These are phyloP conservation scores for Verticillium longisporum DNA, from an alignment of 2,329 filamentous ascomycete species.

Conservation along the genomic window DNA sequence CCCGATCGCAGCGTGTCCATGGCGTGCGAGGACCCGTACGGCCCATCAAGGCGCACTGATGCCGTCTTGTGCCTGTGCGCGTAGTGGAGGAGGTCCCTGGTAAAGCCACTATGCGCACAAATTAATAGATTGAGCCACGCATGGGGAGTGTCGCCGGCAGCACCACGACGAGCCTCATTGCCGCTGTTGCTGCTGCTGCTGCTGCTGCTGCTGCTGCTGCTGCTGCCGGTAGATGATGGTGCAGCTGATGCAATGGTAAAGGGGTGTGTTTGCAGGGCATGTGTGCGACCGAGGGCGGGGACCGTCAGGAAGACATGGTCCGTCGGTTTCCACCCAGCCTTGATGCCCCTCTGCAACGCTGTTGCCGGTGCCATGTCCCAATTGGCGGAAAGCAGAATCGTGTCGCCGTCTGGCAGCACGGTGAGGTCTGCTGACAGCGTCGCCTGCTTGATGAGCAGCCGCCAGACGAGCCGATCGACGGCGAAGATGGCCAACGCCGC, in stretches of 20 bases:
- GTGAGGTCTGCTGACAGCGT: slow-evolving; percentile 40
- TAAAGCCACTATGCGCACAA: slow-evolving; percentile 54
- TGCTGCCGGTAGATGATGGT: slow-evolving; percentile 19
- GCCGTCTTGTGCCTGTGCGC: slow-evolving; percentile 36
- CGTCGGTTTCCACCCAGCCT: slow-evolving; percentile 50
- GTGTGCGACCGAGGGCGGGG: slow-evolving; percentile 42
- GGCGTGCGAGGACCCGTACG: slow-evolving; percentile 54
- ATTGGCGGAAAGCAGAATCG: slow-evolving; percentile 37
- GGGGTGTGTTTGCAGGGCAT: slow-evolving; percentile 55
- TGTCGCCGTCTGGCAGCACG: slow-evolving; percentile 50
- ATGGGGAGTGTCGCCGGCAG: slow-evolving; percentile 21
- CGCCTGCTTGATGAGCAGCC: slow-evolving; percentile 42
- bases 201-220: not conserved
- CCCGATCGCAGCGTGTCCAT: slow-evolving; percentile 42
- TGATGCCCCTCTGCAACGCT: slow-evolving; percentile 22
- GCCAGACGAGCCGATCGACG: slow-evolving; percentile 50
- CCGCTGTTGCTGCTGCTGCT: not conserved
- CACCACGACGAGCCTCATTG: no score
- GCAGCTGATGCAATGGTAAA: slow-evolving; percentile 61
- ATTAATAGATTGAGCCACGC: slow-evolving; percentile 52
- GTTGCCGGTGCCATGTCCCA: slow-evolving; percentile 21
- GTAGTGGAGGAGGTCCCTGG: slow-evolving; percentile 43
- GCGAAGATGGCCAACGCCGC: slow-evolving; percentile 49
- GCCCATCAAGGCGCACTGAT: slow-evolving; percentile 50
- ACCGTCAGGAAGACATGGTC: slow-evolving; percentile 59